These are phyloP conservation scores for Pythium monospermum DNA, from an alignment of 352 stramenopile species.

Conservation along the genomic window DNA sequence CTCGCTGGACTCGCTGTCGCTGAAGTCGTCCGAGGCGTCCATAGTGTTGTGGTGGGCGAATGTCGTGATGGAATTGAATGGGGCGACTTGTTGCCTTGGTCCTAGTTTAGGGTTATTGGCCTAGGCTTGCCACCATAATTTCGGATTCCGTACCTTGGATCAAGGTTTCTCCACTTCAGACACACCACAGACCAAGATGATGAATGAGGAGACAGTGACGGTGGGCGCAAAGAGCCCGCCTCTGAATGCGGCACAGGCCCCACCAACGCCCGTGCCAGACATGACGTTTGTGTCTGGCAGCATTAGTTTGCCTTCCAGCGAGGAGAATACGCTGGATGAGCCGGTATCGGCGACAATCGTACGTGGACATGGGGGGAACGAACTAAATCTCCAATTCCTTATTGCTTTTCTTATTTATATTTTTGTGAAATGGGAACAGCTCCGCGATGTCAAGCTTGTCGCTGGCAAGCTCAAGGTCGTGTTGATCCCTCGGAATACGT, in stretches of 20 bases:
- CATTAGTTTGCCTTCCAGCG: slow-evolving; percentile 69
- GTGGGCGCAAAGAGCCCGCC: slow-evolving; percentile 14
- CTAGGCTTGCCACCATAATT: background rate
- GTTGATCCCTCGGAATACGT: slow-evolving; percentile 87
- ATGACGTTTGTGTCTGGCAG: slow-evolving; percentile 62
- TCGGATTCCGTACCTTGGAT: background rate
- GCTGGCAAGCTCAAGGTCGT: slow-evolving; percentile 88
- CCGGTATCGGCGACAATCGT: slow-evolving; percentile 86
- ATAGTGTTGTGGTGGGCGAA: too few relatives aligned
- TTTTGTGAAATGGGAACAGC: slow-evolving; percentile 40
- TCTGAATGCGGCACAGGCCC: slow-evolving; percentile 4
- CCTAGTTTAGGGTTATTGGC: too few relatives aligned
- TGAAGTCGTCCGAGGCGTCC: slow-evolving; percentile 2
- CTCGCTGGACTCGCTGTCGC: slow-evolving; percentile 41
- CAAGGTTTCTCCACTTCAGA: too few relatives aligned
- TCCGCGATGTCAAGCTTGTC: slow-evolving; percentile 85
- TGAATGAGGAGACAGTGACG: slow-evolving; percentile 15
- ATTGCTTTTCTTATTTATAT: background rate
- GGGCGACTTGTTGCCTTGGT: too few relatives aligned
- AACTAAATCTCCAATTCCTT: background rate
- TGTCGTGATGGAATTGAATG: too few relatives aligned
- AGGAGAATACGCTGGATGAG: slow-evolving; percentile 84
- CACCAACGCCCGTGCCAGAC: slow-evolving; percentile 11
- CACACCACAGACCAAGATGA: too few relatives aligned
- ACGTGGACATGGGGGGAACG: slow-evolving; percentile 15